Percentiles rank a stretch among this genome's conserved stretches.
These are phyloP conservation scores for Blastocystis hominis DNA, from an alignment of 352 stramenopile species.

Conservation along the genomic window DNA sequence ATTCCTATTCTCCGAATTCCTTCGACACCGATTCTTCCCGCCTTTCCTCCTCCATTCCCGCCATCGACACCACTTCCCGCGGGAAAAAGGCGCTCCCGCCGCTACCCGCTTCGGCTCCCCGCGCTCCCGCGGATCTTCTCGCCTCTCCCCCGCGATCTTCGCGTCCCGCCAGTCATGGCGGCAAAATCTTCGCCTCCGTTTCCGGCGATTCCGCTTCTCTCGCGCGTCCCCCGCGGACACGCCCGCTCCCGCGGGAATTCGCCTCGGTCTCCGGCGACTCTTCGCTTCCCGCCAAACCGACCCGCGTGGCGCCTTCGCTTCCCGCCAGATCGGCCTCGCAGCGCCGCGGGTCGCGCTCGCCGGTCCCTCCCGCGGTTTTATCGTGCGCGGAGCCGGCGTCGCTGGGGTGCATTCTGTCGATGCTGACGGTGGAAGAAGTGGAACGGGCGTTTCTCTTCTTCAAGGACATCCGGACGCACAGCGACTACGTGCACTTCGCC, in stretches of 20 bases:
- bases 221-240: background rate
- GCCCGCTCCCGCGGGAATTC: background rate
- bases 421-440: slow-evolving; percentile 10
- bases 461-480: background rate
- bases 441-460: slow-evolving; percentile 23
- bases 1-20: background rate
- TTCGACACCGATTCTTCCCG: background rate
- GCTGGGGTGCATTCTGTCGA: background rate
- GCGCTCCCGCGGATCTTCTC: too few relatives aligned
- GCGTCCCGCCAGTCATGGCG: too few relatives aligned
- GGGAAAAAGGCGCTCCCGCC: background rate
- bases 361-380: background rate
- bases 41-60: background rate
- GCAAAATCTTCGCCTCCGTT: background rate
- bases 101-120: too few relatives aligned
- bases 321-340: background rate
- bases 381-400: background rate
- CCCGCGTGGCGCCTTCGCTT: background rate
- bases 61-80: background rate
- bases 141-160: too few relatives aligned
- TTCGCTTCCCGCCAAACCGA: background rate
- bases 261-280: background rate
- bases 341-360: too few relatives aligned
- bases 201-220: background rate
- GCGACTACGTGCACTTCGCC: background rate